Evolutionary conservation across 257 asterid species (phyloP).

Genomic region (Nicotiana tabacum): DNA sequence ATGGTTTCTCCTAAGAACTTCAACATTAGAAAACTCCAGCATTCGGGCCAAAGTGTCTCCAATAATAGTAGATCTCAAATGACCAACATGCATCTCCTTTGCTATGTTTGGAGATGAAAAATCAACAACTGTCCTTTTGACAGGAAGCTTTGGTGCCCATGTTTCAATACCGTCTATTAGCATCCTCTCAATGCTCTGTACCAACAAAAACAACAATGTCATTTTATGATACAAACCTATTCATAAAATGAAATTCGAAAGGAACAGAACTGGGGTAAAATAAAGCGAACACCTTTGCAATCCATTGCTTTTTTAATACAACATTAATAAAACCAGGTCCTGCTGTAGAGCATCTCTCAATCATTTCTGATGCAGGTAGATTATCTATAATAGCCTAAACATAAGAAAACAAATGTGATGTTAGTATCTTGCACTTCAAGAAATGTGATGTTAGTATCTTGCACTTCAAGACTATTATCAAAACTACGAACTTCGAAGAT

Average conservation of each 20-base stretch:
- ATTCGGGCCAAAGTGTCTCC: conserved; percentile 94
- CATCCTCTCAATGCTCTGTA: conserved; percentile 83
- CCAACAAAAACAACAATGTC: conserved; percentile 9
- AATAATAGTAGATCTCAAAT: conserved; percentile 87
- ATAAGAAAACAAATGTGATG: conserved; percentile 15
- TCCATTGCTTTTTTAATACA: conserved; percentile 62
- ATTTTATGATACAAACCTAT: neutral
- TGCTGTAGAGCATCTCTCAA: conserved; percentile 63
- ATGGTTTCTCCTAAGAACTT: conserved; percentile 86
- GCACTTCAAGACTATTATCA: too few relatives aligned
- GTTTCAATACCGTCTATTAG: conserved; percentile 64
- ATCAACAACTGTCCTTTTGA: conserved; percentile 78
- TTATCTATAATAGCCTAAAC: conserved; percentile 68
- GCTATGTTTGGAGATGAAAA: conserved; percentile 97
- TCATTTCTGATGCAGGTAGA: conserved; percentile 71
- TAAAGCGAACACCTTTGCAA: conserved; percentile 54
- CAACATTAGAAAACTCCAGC: conserved; percentile 85
- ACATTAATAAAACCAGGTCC: conserved; percentile 90
- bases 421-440: neutral
- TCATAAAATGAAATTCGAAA: neutral
- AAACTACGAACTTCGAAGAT: too few relatives aligned
- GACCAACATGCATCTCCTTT: conserved; percentile 99
- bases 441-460: too few relatives aligned
- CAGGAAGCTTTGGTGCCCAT: conserved; percentile 86
- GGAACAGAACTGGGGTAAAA: neutral